These are phyloP conservation scores for Vanderwaltozyma polyspora DNA, from an alignment of 805 yeast species.

Conservation along the genomic window DNA sequence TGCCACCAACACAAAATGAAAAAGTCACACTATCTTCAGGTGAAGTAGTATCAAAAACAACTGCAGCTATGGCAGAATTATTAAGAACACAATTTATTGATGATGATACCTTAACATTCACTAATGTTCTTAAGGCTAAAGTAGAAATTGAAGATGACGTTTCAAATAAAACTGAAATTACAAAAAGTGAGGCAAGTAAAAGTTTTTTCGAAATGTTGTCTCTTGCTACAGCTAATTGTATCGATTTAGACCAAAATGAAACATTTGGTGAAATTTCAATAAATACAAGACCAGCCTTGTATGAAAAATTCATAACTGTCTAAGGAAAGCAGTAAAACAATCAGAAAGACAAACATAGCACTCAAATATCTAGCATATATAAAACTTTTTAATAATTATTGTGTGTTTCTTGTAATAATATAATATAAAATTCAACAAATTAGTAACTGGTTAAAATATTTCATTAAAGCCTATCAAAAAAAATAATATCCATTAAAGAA, in stretches of 20 bases:
- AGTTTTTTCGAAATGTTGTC: constrained; percentile 75
- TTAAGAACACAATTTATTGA: constrained; percentile 13
- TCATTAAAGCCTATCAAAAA: too few relatives aligned
- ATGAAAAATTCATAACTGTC: constrained; percentile 18
- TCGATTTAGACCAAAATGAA: constrained; percentile 47
- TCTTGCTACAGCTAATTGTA: constrained; percentile 65
- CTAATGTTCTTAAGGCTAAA: constrained; percentile 6
- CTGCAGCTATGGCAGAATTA: constrained; percentile 20
- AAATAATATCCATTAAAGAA: too few relatives aligned
- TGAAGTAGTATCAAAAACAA: constrained; percentile 19
- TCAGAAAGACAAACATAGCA: too few relatives aligned
- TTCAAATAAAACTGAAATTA: background rate
- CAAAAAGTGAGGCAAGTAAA: constrained; percentile 20
- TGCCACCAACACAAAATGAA: constrained; percentile 2
- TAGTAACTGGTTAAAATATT: too few relatives aligned
- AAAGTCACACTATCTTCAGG: constrained; percentile 11
- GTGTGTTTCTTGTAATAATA: too few relatives aligned
- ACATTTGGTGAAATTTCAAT: constrained; percentile 53
- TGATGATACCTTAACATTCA: constrained; percentile 7
- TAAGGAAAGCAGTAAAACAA: background rate
- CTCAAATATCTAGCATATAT: too few relatives aligned
- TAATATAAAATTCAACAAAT: too few relatives aligned
- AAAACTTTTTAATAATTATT: too few relatives aligned
- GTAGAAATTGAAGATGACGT: background rate
- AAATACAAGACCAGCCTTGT: constrained; percentile 33